phyloP scores from a whole-genome alignment of 495 filamentous ascomycete genomes.

The Aspergillus egyptiacus region DNA sequence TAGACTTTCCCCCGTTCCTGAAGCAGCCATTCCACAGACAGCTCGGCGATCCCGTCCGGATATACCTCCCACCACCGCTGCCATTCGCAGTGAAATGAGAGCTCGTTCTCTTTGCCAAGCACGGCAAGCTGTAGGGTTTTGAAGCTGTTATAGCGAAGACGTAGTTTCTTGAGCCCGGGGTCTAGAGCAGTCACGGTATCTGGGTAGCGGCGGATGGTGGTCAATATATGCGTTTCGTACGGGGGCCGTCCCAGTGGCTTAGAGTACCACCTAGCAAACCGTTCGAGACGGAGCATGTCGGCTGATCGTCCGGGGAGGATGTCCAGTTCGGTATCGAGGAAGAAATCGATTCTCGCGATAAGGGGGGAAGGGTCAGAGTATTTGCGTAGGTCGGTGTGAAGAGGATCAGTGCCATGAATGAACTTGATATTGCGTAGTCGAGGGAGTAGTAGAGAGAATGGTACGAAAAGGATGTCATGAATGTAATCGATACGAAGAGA shows the following conservation, averaged over 20 bases:
- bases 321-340: slow-evolving; percentile 8
- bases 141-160: neutral
- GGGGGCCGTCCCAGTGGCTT: neutral
- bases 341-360: slow-evolving; percentile 2
- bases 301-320: neutral
- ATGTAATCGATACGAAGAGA: no score
- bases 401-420: neutral
- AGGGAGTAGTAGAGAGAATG: slow-evolving; percentile 9
- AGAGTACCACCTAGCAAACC: neutral
- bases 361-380: slow-evolving; percentile 3
- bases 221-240: neutral
- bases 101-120: neutral
- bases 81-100: neutral
- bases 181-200: neutral
- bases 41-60: neutral
- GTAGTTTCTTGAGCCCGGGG: neutral
- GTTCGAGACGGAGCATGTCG: neutral
- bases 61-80: neutral
- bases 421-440: neutral
- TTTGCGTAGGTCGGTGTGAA: neutral
- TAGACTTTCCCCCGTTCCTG: neutral
- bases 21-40: neutral
- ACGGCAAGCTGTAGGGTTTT: neutral
- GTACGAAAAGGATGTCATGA: slow-evolving; percentile 4
- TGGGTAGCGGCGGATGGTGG: neutral